A percentile compares a stretch with the other conserved stretches of the same genome.
Evolutionary conservation across 1,284 basidiomycete genomes (phyloP).

Genomic region (Cutaneotrichosporon cavernicola): DNA sequence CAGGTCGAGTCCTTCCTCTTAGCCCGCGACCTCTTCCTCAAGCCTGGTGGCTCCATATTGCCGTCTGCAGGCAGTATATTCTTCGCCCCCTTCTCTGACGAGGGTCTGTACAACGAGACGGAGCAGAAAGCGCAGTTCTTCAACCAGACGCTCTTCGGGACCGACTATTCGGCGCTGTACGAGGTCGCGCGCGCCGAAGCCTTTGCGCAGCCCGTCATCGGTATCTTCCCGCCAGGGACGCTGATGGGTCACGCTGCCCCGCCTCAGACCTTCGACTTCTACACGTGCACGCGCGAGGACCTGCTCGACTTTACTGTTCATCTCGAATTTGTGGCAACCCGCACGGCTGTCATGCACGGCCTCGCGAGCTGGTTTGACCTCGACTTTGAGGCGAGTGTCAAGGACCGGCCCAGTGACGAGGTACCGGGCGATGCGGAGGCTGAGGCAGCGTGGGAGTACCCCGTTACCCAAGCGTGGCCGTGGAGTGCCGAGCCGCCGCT

Average conservation of each 20-base stretch:
- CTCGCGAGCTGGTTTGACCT: constrained; percentile 54
- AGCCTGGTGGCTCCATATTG: constrained; percentile 55
- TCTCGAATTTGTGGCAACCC: constrained; percentile 46
- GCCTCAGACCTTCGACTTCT: constrained; percentile 52
- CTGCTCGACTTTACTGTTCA: constrained; percentile 50
- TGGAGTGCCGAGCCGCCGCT: constrained; percentile 44
- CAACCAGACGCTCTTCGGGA: constrained; percentile 51
- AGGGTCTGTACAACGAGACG: constrained; percentile 56
- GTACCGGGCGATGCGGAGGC: constrained; percentile 18
- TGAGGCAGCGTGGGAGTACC: constrained; percentile 37
- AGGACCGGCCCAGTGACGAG: constrained; percentile 9
- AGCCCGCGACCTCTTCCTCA: constrained; percentile 55
- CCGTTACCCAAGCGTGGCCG: constrained; percentile 36
- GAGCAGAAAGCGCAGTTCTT: constrained; percentile 55
- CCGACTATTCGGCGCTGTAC: constrained; percentile 50
- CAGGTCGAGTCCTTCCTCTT: constrained; percentile 56
- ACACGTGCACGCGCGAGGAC: constrained; percentile 45
- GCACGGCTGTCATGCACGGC: constrained; percentile 51
- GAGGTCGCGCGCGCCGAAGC: constrained; percentile 45
- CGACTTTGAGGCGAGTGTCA: constrained; percentile 38
- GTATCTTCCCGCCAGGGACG: constrained; percentile 51
- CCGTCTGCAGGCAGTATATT: constrained; percentile 56
- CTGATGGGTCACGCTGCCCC: constrained; percentile 42
- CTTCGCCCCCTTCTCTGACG: constrained; percentile 56
- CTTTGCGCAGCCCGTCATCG: constrained; percentile 53